Evolutionary conservation across 225 moss, liverwort and hornwort genomes (phyloP), one percentile per base, ranked within the genome.

Genomic region (Thuidium tamariscinum): DNA sequence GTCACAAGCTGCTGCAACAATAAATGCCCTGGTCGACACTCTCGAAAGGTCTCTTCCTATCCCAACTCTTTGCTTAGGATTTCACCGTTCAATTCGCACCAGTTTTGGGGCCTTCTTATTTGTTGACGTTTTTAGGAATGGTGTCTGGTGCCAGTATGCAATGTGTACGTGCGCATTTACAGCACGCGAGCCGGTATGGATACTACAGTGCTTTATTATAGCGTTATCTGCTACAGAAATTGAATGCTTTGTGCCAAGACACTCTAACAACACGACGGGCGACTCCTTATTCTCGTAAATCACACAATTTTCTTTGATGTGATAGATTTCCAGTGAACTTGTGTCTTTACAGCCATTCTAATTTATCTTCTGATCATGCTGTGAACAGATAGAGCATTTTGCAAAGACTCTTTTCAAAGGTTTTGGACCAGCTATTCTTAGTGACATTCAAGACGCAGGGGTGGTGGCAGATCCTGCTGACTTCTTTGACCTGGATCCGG

Each of bases 381-480:
- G 41, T 72, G 74, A 84, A 82, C 95, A 97, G 96, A 93, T 96
- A 49, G 93, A 94, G 80, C 97, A 97, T 88, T 97, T 93, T 90
- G 94, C 97, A 30, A 96, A 91, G 88, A 88, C 93, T 34, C 95
- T 97, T 60, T 94, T 96, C 81, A 86, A 89, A 68, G 96, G 97
- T 49, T 81, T 97, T 56, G 97, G 97, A 46, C 92, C 97, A 26
- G 91, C 92, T 48, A 91, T 92, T 69, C 89, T 96, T 56, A 81
- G 88, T 68, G 94, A 87, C 80, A 91, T 97, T 51, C 93, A 95
- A 89, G 95, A 95, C 72, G 91, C 93, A 79, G 91, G 92, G 85
- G 81, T 95, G 88, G 92, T 97, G 55, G 89, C 87, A 73, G 93
- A 93, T 86, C 95, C 95, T 82, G 92, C 92, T 83, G 97, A 96